phyloP scores from a whole-genome alignment of 371 early-diverging fungal genomes.

The Rhizomucor miehei region DNA sequence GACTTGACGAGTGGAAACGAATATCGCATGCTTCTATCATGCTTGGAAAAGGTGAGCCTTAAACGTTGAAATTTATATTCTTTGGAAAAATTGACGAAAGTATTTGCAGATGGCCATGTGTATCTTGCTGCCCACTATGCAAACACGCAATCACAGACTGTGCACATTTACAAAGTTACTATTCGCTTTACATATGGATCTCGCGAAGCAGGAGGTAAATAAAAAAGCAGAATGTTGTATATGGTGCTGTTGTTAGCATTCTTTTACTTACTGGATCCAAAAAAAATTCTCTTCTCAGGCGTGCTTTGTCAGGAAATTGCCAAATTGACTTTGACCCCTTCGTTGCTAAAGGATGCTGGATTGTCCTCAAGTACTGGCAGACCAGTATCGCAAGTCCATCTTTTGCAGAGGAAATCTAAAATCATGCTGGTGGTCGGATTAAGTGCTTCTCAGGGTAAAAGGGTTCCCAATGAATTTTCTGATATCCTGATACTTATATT shows the following conservation, averaged over 20 bases:
- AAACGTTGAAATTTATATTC: neutral
- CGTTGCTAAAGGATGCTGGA: neutral
- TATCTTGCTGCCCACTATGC: slow-evolving; percentile 37
- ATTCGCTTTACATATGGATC: slow-evolving; percentile 31
- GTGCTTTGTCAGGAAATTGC: slow-evolving; percentile 16
- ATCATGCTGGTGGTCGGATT: too few species aligned
- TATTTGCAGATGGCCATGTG: slow-evolving; percentile 26
- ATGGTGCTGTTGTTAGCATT: too few species aligned
- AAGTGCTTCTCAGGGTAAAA: too few species aligned
- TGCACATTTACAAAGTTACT: slow-evolving; percentile 26
- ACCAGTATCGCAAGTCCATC: too few species aligned
- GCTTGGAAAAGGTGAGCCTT: slow-evolving; percentile 19
- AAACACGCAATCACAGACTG: slow-evolving; percentile 23
- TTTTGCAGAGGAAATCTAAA: too few species aligned
- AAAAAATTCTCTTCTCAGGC: too few species aligned
- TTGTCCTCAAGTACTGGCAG: too few species aligned
- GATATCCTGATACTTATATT: too few species aligned
- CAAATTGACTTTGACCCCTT: slow-evolving; percentile 10
- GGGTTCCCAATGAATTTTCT: too few species aligned
- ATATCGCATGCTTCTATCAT: slow-evolving; percentile 44
- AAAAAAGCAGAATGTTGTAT: neutral
- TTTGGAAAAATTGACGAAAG: too few species aligned
- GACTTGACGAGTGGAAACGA: slow-evolving; percentile 33
- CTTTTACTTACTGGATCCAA: too few species aligned
- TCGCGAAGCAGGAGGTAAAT: slow-evolving; percentile 9